A percentile compares a stretch with the other conserved stretches of the same genome.
Conservation (phyloP, 2,329 filamentous ascomycete genomes). For the Tolypocladium inflatum region DNA sequence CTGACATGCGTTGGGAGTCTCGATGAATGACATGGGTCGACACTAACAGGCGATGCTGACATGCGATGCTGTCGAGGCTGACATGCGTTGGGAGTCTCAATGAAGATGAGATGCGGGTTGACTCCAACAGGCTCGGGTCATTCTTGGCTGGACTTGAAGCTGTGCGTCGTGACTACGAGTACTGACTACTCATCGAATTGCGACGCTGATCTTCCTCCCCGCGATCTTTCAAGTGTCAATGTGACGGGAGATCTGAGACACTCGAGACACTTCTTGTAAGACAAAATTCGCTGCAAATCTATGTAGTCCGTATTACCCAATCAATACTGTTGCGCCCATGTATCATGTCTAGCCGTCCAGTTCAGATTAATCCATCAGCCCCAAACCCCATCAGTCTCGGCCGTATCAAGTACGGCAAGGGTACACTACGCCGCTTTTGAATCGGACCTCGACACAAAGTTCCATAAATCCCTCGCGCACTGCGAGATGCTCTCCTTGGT, state of each 20-base stretch:
- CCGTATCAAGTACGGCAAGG: neutral
- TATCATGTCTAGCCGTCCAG: neutral
- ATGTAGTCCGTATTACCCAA: no score
- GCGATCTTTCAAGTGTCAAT: no score
- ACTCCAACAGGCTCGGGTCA: no score
- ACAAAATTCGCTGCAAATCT: no score
- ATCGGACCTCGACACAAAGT: conserved; percentile 14
- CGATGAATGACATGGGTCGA: no score
- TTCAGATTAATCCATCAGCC: neutral
- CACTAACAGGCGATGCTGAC: neutral
- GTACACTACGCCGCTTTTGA: neutral
- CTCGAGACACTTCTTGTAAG: no score
- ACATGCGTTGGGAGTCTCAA: neutral
- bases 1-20: neutral
- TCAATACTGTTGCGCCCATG: neutral
- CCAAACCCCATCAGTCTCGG: neutral
- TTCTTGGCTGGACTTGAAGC: no score
- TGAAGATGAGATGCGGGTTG: no score
- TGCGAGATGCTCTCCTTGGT: conserved; percentile 17
- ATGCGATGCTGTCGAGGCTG: neutral
- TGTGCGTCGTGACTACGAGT: no score
- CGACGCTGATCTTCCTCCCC: no score
- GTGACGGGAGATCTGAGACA: no score
- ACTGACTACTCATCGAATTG: no score
- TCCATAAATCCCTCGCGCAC: conserved; percentile 23